Evolutionary conservation across 1,284 basidiomycete species (phyloP).

Genomic region (Meira nashicola): DNA sequence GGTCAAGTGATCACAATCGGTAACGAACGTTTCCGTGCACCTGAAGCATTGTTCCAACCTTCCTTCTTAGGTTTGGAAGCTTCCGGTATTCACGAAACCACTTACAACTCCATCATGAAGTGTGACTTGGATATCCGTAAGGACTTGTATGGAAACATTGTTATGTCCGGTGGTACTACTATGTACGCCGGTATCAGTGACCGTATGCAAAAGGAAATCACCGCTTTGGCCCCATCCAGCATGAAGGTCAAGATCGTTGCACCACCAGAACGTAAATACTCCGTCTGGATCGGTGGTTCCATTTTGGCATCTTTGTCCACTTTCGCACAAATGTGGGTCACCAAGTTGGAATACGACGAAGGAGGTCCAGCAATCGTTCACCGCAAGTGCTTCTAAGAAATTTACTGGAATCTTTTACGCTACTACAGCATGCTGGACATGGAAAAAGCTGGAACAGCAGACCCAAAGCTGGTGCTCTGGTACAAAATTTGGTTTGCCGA

Average conservation of each 20-base stretch:
- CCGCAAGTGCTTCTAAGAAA: not conserved
- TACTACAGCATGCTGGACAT: too few relatives aligned
- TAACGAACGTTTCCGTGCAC: conserved; percentile 93
- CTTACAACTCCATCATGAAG: conserved; percentile 80
- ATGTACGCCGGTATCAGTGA: conserved; percentile 97
- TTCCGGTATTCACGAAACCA: conserved; percentile 90
- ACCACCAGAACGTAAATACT: conserved; percentile 55
- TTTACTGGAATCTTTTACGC: too few relatives aligned
- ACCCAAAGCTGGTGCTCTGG: too few relatives aligned
- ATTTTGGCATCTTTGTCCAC: conserved; percentile 92
- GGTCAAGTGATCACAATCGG: conserved; percentile 95
- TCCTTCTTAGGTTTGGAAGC: conserved; percentile 87
- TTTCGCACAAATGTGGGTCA: conserved; percentile 89
- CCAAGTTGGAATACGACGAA: conserved; percentile 65
- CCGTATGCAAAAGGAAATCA: conserved; percentile 97
- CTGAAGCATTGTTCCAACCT: conserved; percentile 96
- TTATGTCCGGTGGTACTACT: conserved; percentile 90
- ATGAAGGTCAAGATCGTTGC: conserved; percentile 71
- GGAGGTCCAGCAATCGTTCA: conserved; percentile 47
- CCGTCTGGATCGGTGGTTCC: conserved; percentile 98
- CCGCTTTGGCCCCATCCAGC: conserved; percentile 69
- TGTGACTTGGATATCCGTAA: conserved; percentile 65
- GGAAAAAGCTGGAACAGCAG: too few relatives aligned
- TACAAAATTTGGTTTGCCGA: too few relatives aligned
- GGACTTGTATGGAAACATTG: conserved; percentile 87